phyloP scores from a whole-genome alignment of 805 yeast species.

The Hanseniaspora taiwanica region DNA sequence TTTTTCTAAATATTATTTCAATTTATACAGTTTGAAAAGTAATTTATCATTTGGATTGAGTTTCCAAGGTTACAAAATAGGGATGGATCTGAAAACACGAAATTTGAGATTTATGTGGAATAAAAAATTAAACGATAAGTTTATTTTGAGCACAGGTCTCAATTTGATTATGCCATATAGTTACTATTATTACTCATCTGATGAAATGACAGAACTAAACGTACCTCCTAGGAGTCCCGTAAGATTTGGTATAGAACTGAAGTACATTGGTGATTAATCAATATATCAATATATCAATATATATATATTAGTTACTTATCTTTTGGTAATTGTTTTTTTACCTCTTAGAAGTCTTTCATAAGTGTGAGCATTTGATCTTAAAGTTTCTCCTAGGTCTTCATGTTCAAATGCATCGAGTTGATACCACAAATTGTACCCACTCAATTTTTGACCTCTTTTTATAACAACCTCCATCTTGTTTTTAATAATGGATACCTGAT shows the following conservation, averaged over 20 bases:
- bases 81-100: constrained; percentile 31
- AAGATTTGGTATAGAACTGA: constrained; percentile 21
- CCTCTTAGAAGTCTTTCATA: constrained; percentile 35
- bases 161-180: constrained; percentile 4
- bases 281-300: neutral
- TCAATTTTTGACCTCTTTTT: constrained; percentile 43
- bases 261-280: constrained; percentile 11
- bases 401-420: constrained; percentile 68
- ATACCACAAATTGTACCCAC: constrained; percentile 66
- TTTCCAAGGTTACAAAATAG: constrained; percentile 3
- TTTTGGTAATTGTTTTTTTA: constrained; percentile 19
- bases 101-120: constrained; percentile 42
- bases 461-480: constrained; percentile 49
- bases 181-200: no score
- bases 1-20: constrained; percentile 78
- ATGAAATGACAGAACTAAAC: no score
- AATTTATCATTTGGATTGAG: constrained; percentile 63
- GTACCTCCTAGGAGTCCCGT: constrained; percentile 10
- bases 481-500: constrained; percentile 38
- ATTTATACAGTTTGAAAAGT: constrained; percentile 79
- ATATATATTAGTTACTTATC: neutral
- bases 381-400: constrained; percentile 47
- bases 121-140: constrained; percentile 5
- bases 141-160: constrained; percentile 6
- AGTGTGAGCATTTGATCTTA: constrained; percentile 42